Evolutionary conservation across 2,329 filamentous ascomycete species (phyloP).

Genomic region (Cordyceps tenuipes): DNA sequence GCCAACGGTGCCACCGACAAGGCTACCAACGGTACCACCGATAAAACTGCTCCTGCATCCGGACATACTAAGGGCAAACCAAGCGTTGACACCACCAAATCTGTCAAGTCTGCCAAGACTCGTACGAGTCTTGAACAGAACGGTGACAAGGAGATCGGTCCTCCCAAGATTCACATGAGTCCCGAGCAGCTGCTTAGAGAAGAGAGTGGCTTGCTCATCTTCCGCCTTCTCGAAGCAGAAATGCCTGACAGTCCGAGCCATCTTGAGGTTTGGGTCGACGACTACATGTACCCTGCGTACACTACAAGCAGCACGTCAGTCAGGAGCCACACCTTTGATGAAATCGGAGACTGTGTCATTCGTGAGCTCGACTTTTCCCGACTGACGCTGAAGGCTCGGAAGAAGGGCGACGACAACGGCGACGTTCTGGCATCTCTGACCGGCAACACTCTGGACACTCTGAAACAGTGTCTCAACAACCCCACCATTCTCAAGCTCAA

Average conservation of each 20-base stretch:
- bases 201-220: constrained; percentile 87
- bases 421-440: constrained; percentile 72
- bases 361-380: constrained; percentile 95
- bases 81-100: constrained; percentile 20
- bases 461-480: constrained; percentile 88
- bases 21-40: constrained; percentile 18
- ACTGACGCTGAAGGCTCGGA: constrained; percentile 77
- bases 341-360: constrained; percentile 92
- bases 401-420: constrained; percentile 70
- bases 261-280: constrained; percentile 86
- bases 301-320: constrained; percentile 66
- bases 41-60: constrained; percentile 17
- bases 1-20: constrained; percentile 18
- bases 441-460: constrained; percentile 76
- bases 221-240: constrained; percentile 86
- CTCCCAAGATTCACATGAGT: constrained; percentile 69
- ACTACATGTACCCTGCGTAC: constrained; percentile 88
- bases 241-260: constrained; percentile 68
- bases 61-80: constrained; percentile 37
- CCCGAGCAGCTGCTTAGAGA: constrained; percentile 76
- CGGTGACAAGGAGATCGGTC: constrained; percentile 36
- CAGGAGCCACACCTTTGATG: constrained; percentile 67
- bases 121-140: constrained; percentile 29
- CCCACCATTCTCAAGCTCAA: constrained; percentile 75
- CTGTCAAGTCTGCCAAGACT: constrained; percentile 14